Percentiles rank a stretch among this genome's conserved stretches.
phyloP scores from a whole-genome alignment of 495 filamentous ascomycete genomes.

The Neurospora tetrasperma region DNA sequence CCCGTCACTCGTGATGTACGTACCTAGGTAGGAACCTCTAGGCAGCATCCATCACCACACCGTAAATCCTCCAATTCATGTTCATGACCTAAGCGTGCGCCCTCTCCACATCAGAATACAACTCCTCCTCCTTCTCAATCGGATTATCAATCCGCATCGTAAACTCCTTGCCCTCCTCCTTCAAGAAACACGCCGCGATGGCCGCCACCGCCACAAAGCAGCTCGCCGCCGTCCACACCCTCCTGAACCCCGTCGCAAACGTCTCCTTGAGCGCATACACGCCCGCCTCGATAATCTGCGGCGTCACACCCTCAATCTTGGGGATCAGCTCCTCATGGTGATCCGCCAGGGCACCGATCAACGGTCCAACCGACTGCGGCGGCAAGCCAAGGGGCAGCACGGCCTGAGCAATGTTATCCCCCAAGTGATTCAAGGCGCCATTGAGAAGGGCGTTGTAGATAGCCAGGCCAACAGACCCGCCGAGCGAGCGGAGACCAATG shows the following conservation, averaged over 20 bases:
- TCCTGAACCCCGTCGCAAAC: slow-evolving; percentile 15
- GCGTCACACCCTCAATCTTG: slow-evolving; percentile 16
- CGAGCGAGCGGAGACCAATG: slow-evolving; percentile 23
- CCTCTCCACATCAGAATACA: slow-evolving; percentile 5
- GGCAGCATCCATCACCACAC: too few species aligned
- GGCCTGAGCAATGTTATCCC: slow-evolving; percentile 16
- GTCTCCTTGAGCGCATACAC: slow-evolving; percentile 13
- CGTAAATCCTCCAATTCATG: too few species aligned
- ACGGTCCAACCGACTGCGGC: neutral
- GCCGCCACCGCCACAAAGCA: slow-evolving; percentile 17
- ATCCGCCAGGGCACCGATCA: slow-evolving; percentile 12
- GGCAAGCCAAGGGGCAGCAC: slow-evolving; percentile 18
- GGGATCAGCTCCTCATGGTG: slow-evolving; percentile 12
- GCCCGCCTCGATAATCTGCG: slow-evolving; percentile 16
- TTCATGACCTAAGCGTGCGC: neutral
- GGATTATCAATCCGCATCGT: slow-evolving; percentile 17
- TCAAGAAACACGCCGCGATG: slow-evolving; percentile 8
- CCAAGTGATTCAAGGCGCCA: slow-evolving; percentile 10
- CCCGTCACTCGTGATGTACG: too few species aligned
- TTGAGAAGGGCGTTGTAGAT: slow-evolving; percentile 22
- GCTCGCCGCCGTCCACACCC: slow-evolving; percentile 22
- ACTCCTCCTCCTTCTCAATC: slow-evolving; percentile 16
- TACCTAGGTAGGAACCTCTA: too few species aligned
- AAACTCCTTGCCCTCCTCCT: slow-evolving; percentile 12
- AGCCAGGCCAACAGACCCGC: slow-evolving; percentile 24